Evolutionary conservation across 2,329 filamentous ascomycete genomes (phyloP), one percentile per base, ranked within the genome.

Genomic region (Escovopsis weberi): DNA sequence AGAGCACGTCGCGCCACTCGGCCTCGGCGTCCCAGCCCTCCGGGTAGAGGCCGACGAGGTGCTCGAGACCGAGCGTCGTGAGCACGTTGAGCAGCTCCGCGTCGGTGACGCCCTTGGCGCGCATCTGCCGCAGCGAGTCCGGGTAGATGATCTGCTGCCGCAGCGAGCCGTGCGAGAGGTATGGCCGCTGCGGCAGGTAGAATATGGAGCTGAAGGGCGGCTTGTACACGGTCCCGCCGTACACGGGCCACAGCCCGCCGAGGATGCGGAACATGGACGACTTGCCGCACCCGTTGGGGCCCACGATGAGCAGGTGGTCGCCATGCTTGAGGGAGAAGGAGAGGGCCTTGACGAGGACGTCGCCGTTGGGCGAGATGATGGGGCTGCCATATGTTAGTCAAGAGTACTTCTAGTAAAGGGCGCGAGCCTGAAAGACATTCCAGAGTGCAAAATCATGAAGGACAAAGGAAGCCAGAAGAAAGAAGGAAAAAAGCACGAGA

Each of bases 61-160:
- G 77, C 48, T 87, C 85, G 23, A 98, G 85, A 45, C 86, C 83
- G 3, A 98, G 78, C 26, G 80, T 78, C 23, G 72, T 71, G 30
- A 98, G 75, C 46, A 95, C 85, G 11, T 73, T 69, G 46, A 82
- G 68, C 1, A 98, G 75, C 53, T 95, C 85, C 0, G 72, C 69
- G 56, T 98, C 91, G 0, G 83, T 87, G 32, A 91, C 72, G 39
- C 83, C 80, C 55, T 87, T 88, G 48, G 80, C 75, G 37, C 85
- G 84, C 80, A 95, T 94, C 49, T 88, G 82, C 41, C 85, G 80
- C 15, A 94, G 63, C 8, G 79, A 82, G 61, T 98, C 91, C 0
- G 91, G 91, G 62, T 98, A 98, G 46, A 91, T 94, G 53, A 98
- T 87, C 56, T 98, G 91, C 60, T 96, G 87, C 34, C 91, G 80